Percentiles rank a stretch among this genome's conserved stretches.
Conservation (phyloP, 805 yeast genomes). For the Monosporozyma aerobia region DNA sequence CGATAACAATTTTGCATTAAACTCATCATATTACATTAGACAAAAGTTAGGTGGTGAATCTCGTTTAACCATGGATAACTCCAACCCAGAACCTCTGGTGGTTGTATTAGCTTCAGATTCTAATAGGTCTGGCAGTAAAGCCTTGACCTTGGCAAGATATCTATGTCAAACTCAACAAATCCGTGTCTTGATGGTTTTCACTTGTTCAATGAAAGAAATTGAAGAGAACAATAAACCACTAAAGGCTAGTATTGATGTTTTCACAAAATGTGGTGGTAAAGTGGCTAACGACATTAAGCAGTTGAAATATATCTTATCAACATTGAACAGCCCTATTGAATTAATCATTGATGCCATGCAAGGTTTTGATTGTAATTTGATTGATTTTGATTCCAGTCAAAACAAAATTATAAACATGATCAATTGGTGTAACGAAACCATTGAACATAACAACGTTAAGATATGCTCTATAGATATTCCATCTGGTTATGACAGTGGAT, state of each 20-base stretch:
- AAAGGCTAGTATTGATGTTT: conserved; percentile 43
- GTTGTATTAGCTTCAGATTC: conserved; percentile 60
- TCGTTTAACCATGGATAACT: conserved; percentile 56
- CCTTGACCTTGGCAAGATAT: conserved; percentile 72
- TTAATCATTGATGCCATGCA: conserved; percentile 75
- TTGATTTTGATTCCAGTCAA: conserved; percentile 14
- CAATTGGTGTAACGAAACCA: conserved; percentile 52
- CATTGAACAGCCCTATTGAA: conserved; percentile 66
- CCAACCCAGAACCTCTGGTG: conserved; percentile 72
- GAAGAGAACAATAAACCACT: conserved; percentile 21
- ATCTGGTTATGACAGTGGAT: conserved; percentile 73
- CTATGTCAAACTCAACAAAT: conserved; percentile 52
- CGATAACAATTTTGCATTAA: conserved; percentile 46
- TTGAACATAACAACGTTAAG: conserved; percentile 8
- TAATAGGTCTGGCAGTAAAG: conserved; percentile 63
- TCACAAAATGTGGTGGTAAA: conserved; percentile 63
- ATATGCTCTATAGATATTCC: conserved; percentile 64
- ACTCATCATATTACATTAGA: conserved; percentile 50
- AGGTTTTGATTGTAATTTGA: conserved; percentile 60
- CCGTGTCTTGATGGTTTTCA: conserved; percentile 47
- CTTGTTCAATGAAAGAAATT: conserved; percentile 15
- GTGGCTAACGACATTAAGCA: conserved; percentile 34
- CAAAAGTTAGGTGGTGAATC: conserved; percentile 60
- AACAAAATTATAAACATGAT: conserved; percentile 35
- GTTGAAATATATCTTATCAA: conserved; percentile 32